Percentiles rank a stretch among this genome's conserved stretches.
Conservation (phyloP, 164 flowering plant genomes). For the Amborella trichopoda region DNA sequence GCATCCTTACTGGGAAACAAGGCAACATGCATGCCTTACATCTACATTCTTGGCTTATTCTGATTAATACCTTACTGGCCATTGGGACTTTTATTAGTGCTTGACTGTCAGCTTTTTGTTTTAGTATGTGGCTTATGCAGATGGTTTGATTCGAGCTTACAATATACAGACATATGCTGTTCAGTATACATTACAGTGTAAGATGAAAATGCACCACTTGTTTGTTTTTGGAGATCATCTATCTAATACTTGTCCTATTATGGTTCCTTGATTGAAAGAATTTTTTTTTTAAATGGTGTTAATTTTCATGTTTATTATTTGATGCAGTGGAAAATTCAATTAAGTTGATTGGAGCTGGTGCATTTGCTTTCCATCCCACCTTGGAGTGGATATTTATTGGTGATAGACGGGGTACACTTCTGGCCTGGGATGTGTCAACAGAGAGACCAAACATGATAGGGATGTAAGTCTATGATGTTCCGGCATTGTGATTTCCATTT, state of each 20-base stretch:
- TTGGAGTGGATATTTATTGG: slow-evolving; percentile 98
- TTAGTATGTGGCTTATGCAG: slow-evolving; percentile 98
- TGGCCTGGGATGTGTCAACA: slow-evolving; percentile 98
- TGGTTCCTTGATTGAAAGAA: not conserved
- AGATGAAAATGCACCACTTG: slow-evolving; percentile 33
- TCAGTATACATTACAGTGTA: slow-evolving; percentile 88
- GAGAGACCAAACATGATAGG: slow-evolving; percentile 98
- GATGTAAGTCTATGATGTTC: slow-evolving; percentile 61
- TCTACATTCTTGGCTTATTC: too few relatives aligned
- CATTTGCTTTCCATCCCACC: slow-evolving; percentile 93
- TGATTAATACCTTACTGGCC: too few relatives aligned
- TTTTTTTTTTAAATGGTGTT: not conserved
- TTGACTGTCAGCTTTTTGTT: slow-evolving; percentile 8
- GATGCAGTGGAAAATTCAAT: slow-evolving; percentile 84
- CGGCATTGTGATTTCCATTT: not conserved
- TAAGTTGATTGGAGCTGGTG: slow-evolving; percentile 89
- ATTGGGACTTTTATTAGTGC: not conserved
- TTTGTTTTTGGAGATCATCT: too few relatives aligned
- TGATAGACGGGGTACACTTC: slow-evolving; percentile 90
- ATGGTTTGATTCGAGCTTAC: slow-evolving; percentile 93
- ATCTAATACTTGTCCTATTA: too few relatives aligned
- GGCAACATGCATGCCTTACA: too few relatives aligned
- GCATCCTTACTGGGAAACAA: slow-evolving; percentile 3
- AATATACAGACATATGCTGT: slow-evolving; percentile 93
- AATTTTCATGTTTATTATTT: not conserved